These are phyloP conservation scores for Uronychia setigera DNA, from an alignment of 73 alveolate species.

Conservation along the genomic window DNA sequence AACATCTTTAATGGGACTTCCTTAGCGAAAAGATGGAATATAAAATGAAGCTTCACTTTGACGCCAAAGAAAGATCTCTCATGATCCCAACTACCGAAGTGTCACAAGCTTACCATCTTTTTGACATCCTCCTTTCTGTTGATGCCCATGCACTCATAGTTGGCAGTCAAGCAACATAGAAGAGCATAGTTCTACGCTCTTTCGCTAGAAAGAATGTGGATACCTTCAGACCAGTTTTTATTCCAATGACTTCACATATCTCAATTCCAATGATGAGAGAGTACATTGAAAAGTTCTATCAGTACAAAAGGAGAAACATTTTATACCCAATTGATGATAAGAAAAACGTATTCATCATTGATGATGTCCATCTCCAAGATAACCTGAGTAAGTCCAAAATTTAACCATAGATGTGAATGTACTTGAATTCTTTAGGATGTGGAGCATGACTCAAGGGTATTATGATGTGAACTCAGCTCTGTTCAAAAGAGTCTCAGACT, in stretches of 20 bases:
- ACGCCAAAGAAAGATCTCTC: slow-evolving; percentile 11
- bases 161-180: slow-evolving; percentile 50
- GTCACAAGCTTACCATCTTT: slow-evolving; percentile 38
- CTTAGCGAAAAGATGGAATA: slow-evolving; percentile 50
- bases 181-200: slow-evolving; percentile 24
- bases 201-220: slow-evolving; percentile 39
- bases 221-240: slow-evolving; percentile 9
- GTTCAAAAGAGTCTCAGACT: slow-evolving; percentile 45
- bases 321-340: slow-evolving; percentile 24
- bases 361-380: slow-evolving; percentile 53
- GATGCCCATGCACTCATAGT: slow-evolving; percentile 14
- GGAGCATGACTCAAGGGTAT: slow-evolving; percentile 62
- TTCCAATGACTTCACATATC: slow-evolving; percentile 51
- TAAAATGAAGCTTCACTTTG: slow-evolving; percentile 39
- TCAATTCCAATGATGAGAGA: slow-evolving; percentile 13
- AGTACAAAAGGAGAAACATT: slow-evolving; percentile 32
- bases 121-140: slow-evolving; percentile 41
- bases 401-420: slow-evolving; percentile 2
- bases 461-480: slow-evolving; percentile 52
- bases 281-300: slow-evolving; percentile 19
- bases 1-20: slow-evolving; percentile 52
- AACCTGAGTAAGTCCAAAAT: slow-evolving; percentile 19
- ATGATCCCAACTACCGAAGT: slow-evolving; percentile 52
- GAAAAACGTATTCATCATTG: slow-evolving; percentile 47
- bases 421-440: slow-evolving; percentile 42